Evolutionary conservation across 495 filamentous ascomycete genomes (phyloP), one percentile per base, ranked within the genome.

Genomic region (Xylaria grammica): DNA sequence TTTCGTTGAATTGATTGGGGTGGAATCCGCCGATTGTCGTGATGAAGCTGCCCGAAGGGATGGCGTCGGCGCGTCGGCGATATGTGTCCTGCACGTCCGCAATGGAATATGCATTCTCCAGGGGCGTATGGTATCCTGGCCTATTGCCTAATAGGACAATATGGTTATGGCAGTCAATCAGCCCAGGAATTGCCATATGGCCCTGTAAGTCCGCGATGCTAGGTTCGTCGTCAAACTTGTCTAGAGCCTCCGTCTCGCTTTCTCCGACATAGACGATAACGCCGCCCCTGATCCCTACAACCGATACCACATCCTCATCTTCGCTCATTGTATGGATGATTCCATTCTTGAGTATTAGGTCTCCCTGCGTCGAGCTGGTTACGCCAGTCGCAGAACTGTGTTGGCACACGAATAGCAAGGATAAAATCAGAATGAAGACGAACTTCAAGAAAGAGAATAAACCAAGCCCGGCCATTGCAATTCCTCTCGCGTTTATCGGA

Each of bases 81-180:
- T 67, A 67, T 0, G 48, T 67, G 11, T 27, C 24, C 26, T 58
- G 67, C 26, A 68, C 65, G 24, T 70, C 65, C 17, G 65, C 60
- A 30, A 73, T 62, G 36, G 61, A 65, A 40, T 57, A 63, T 2
- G 68, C 68, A 40, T 65, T 60, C 55, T 73, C 70, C 6, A 73
- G 59, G 13, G 70, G 70, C 7, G 67, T 70, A 46, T 73, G 70
- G 44, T 73, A 67, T 8, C 70, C 68, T 0, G 70, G 70, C 10
- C 70, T 51, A 34, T 70, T 73, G 15, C 70, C 68, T 9, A 73
- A 38, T 1, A 73, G 51, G 13, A 73, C 70, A 32, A 73, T 62
- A 52, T 73, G 70, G 52, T 73, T 73, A 56, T 73, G 70, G 36
- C 65, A 62, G 53, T 73, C 70, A 61, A 73, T 68, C 20, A 73